phyloP scores from a whole-genome alignment of 345 rosid species.

The Populus alba region DNA sequence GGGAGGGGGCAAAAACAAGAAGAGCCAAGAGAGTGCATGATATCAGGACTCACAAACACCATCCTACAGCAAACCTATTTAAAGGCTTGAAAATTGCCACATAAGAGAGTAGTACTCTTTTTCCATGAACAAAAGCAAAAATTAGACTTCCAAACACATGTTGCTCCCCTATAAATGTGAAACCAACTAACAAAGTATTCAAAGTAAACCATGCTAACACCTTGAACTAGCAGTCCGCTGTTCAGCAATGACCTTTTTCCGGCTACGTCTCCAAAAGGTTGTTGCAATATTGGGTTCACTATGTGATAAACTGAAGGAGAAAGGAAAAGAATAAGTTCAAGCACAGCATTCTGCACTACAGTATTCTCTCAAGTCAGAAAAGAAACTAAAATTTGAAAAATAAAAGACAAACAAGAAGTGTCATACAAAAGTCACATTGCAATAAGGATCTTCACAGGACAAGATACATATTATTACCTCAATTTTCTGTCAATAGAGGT shows the following conservation, averaged over 20 bases:
- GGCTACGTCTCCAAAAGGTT: conserved; percentile 80
- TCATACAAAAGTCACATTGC: neutral
- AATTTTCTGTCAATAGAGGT: conserved; percentile 60
- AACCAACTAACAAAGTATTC: conserved; percentile 20
- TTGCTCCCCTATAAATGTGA: neutral
- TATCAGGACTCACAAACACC: neutral
- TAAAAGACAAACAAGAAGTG: neutral
- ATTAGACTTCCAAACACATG: neutral
- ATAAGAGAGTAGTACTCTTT: neutral
- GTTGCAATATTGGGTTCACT: conserved; percentile 92
- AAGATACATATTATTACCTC: conserved; percentile 44
- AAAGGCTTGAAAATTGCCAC: neutral
- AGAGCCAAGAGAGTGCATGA: neutral
- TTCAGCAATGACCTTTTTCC: conserved; percentile 87
- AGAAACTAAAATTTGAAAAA: neutral
- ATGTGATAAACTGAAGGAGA: conserved; percentile 61
- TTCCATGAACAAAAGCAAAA: neutral
- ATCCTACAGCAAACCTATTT: neutral
- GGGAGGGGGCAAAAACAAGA: neutral
- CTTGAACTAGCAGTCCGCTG: conserved; percentile 96
- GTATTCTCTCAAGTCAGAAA: neutral
- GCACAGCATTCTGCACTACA: neutral
- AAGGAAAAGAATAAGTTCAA: neutral
- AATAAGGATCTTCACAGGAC: neutral
- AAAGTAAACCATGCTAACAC: conserved; percentile 35